A percentile compares a stretch with the other conserved stretches of the same genome.
These are phyloP conservation scores for Penicillium glabrum DNA, from an alignment of 2,329 filamentous ascomycete genomes.

Conservation along the genomic window DNA sequence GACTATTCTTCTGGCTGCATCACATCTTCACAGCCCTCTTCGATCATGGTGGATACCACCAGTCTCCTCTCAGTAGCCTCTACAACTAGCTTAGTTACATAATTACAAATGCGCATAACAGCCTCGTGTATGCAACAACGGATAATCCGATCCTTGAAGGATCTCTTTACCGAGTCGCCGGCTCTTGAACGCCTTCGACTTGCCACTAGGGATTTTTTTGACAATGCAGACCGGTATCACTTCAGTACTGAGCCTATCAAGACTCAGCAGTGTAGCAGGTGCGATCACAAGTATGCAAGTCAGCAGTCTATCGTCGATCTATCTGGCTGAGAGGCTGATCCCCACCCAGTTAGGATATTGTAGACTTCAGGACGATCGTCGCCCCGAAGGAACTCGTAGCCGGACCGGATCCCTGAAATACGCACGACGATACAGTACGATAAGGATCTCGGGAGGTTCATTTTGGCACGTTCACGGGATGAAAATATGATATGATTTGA, in stretches of 20 bases:
- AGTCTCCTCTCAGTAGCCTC: neutral
- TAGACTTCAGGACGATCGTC: slow-evolving; percentile 5
- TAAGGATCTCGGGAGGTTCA: neutral
- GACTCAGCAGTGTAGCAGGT: neutral
- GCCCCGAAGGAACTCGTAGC: slow-evolving; percentile 9
- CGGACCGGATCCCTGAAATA: neutral
- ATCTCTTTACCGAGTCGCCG: neutral
- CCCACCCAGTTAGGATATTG: slow-evolving; percentile 11
- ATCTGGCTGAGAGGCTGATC: slow-evolving; percentile 6
- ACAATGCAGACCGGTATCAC: neutral
- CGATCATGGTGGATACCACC: neutral
- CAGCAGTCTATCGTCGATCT: slow-evolving; percentile 4
- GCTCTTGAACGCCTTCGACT: neutral
- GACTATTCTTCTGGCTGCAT: neutral
- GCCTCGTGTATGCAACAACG: neutral
- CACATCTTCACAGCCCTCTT: neutral
- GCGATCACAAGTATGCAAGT: neutral
- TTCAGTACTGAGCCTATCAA: slow-evolving; percentile 3
- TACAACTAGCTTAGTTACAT: neutral
- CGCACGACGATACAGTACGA: neutral
- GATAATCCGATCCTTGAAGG: neutral
- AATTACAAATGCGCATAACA: neutral
- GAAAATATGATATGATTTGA: neutral
- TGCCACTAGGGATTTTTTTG: neutral
- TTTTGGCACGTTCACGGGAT: neutral